Base-by-base conservation (phyloP, 2,329 filamentous ascomycete species). In the Fusarium dlaminii region DNA sequence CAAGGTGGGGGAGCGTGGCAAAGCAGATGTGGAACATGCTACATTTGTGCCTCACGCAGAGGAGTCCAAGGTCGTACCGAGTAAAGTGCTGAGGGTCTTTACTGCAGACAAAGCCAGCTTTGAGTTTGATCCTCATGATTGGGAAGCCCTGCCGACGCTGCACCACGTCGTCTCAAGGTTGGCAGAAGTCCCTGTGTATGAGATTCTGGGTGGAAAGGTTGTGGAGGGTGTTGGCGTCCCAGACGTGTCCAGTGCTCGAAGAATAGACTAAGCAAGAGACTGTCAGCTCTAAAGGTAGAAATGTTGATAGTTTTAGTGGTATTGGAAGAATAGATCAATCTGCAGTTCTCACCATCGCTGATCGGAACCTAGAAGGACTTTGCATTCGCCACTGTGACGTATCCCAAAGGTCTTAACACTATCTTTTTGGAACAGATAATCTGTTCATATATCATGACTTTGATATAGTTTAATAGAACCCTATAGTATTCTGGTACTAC, bases 91-190 rank as follows among this genome's bases (percentile, higher is more conserved):
- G 6, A 61, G 24, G 14, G 36, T 54, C 8, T 54, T 27, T 2
- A 54, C n/a, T 9, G n/a, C 57, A 1, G 27, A 54, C 5, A 61
- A 54, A 8, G 45, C 45, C 2, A 61, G 27, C 22, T 61, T 61
- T 10, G 46, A 61, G 57, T 42, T 61, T 18, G 17, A 61, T n/a
- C 29, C 45, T 32, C 57, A 61, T 29, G 57, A 61, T 7, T 61
- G 57, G 57, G 57, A 54, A 3, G 45, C 45, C 1, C 2, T 61
- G 2, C 57, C 57, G 22, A 61, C 57, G 4, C 57, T 61, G 1
- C 36, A 61, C 2, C 57, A 61, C 2, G 57, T 61, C 4, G 39
- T 61, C 8, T 61, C 57, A 8, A 14, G 57, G n/a, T 15, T 61
- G 27, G 57, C 57, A 12, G 36, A 61, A 29, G 39, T 61, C 0